phyloP scores from a whole-genome alignment of 345 rosid genomes.

The Moricandia moricandioides region DNA sequence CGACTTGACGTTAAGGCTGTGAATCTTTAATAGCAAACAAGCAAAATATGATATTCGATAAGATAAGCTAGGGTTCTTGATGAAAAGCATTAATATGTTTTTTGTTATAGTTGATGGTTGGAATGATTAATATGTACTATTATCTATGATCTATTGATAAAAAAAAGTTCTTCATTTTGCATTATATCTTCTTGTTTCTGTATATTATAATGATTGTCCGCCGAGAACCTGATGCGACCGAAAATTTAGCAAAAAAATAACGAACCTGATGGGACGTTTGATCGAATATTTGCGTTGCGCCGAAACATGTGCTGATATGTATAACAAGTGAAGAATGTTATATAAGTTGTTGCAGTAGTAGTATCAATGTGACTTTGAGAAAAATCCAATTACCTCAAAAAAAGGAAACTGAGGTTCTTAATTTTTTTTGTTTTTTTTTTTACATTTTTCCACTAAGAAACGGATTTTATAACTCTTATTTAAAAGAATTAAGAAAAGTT shows the following conservation, averaged over 20 bases:
- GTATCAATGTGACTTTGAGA: too few relatives aligned
- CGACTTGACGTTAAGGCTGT: conserved; percentile 30
- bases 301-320: too few relatives aligned
- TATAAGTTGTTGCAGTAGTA: too few relatives aligned
- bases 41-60: not conserved
- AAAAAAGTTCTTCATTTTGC: not conserved
- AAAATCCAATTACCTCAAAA: too few relatives aligned
- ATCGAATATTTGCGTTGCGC: not conserved
- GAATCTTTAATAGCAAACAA: not conserved
- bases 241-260: too few relatives aligned
- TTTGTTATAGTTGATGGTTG: not conserved
- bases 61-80: not conserved
- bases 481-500: too few relatives aligned
- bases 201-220: not conserved
- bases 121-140: conserved; percentile 1
- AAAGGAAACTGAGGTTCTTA: too few relatives aligned
- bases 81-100: not conserved
- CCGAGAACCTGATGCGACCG: not conserved
- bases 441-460: too few relatives aligned
- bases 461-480: too few relatives aligned
- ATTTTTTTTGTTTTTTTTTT: too few relatives aligned
- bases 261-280: not conserved
- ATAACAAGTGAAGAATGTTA: too few relatives aligned
- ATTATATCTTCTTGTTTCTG: not conserved
- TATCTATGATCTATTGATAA: not conserved